phyloP scores from a whole-genome alignment of 331 rosid species.

The Saraca asoca region DNA sequence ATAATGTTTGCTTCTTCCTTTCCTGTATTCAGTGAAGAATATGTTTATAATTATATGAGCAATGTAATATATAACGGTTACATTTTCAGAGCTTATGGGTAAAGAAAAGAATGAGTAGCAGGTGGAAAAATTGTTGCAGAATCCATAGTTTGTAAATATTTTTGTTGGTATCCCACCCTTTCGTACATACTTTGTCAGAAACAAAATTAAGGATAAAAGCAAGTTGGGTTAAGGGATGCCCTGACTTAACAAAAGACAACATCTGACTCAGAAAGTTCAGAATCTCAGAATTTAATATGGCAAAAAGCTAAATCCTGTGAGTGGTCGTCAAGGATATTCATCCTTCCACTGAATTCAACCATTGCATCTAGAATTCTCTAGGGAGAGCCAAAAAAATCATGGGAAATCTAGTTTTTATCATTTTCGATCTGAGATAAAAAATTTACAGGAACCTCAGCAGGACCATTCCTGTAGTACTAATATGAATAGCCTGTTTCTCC shows the following conservation, averaged over 20 bases:
- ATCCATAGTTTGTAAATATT: slow-evolving; percentile 24
- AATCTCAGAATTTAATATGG: slow-evolving; percentile 49
- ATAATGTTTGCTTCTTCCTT: slow-evolving; percentile 13
- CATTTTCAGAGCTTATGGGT: background rate
- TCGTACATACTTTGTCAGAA: slow-evolving; percentile 34
- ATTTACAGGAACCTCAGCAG: slow-evolving; percentile 4
- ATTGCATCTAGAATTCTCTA: slow-evolving; percentile 25
- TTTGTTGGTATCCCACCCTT: slow-evolving; percentile 15
- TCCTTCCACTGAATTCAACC: slow-evolving; percentile 46
- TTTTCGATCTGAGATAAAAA: background rate
- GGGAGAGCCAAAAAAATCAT: slow-evolving; percentile 7
- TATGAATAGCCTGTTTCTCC: slow-evolving; percentile 17
- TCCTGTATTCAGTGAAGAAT: background rate
- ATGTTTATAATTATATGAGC: slow-evolving; percentile 31
- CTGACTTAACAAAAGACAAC: slow-evolving; percentile 54
- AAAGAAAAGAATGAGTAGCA: slow-evolving; percentile 36
- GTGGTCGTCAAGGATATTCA: slow-evolving; percentile 42
- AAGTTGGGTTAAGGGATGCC: slow-evolving; percentile 44
- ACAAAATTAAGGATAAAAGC: slow-evolving; percentile 38
- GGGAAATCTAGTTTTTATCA: background rate
- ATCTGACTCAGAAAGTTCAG: slow-evolving; percentile 68
- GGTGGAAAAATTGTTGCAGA: slow-evolving; percentile 38
- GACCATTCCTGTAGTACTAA: slow-evolving; percentile 11
- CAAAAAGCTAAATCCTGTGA: slow-evolving; percentile 36
- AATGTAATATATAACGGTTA: slow-evolving; percentile 29